Evolutionary conservation across 2,329 filamentous ascomycete genomes (phyloP).

Genomic region (Paecilomyces sp.): DNA sequence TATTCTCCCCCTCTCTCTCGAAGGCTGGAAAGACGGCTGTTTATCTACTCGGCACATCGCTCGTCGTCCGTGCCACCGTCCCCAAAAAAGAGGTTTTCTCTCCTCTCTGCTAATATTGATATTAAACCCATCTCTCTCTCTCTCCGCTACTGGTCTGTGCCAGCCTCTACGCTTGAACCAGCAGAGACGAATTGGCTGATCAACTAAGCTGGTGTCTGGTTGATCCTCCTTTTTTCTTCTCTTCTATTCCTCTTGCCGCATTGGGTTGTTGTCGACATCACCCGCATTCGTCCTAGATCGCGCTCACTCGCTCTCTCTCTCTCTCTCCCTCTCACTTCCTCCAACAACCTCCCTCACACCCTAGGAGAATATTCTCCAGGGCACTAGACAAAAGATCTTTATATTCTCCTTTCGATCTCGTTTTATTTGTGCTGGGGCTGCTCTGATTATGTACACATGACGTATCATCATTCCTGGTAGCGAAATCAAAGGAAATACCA

Average conservation of each 20-base stretch:
- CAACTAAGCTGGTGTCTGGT: background rate
- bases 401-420: background rate
- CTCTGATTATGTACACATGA: conserved; percentile 18
- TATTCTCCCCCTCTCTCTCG: background rate
- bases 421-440: conserved; percentile 5
- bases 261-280: background rate
- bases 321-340: background rate
- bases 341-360: background rate
- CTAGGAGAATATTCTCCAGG: background rate
- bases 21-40: background rate
- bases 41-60: background rate
- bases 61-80: background rate
- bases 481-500: conserved; percentile 11
- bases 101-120: background rate
- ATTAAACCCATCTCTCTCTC: background rate
- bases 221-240: background rate
- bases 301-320: no score
- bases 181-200: background rate
- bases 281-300: background rate
- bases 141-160: background rate
- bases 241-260: background rate
- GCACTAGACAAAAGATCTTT: background rate
- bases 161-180: background rate
- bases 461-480: conserved; percentile 19
- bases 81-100: background rate